Conservation (phyloP, 768 basidiomycete species). For the Naganishia antarctica region DNA sequence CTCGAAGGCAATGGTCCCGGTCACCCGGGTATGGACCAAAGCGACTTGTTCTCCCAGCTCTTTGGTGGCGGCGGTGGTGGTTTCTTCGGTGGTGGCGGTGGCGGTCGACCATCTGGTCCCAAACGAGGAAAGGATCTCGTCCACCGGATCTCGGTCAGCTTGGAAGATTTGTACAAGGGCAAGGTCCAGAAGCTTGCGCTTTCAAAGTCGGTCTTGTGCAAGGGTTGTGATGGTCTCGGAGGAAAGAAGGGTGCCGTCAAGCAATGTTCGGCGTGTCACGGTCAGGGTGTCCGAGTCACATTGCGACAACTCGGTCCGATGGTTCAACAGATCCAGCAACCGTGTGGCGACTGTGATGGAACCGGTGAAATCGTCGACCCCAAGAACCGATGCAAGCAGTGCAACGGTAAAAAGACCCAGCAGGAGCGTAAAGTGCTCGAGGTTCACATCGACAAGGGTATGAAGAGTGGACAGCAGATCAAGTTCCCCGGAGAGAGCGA, state of each 20-base stretch:
- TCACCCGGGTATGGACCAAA: conserved; percentile 53
- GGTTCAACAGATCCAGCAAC: conserved; percentile 97
- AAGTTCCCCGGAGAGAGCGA: conserved; percentile 86
- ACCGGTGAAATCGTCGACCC: conserved; percentile 90
- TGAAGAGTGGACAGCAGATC: conserved; percentile 89
- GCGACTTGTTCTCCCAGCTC: conserved; percentile 38
- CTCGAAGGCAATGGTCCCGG: conserved; percentile 60
- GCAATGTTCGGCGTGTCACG: conserved; percentile 69
- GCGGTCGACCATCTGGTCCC: conserved; percentile 56
- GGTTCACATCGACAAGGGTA: conserved; percentile 87
- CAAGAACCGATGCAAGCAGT: conserved; percentile 85
- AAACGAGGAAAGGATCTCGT: conserved; percentile 97
- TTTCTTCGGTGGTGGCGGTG: conserved; percentile 37
- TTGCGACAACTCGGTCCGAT: conserved; percentile 98
- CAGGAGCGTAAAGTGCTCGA: conserved; percentile 63
- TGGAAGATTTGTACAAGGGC: conserved; percentile 81
- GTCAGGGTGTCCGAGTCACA: conserved; percentile 84
- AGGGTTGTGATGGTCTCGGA: conserved; percentile 90
- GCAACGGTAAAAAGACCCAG: conserved; percentile 90
- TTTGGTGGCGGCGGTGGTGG: conserved; percentile 43
- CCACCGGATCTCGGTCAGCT: conserved; percentile 82
- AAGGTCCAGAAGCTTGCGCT: conserved; percentile 97
- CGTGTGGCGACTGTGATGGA: conserved; percentile 87
- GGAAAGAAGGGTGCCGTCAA: conserved; percentile 95
- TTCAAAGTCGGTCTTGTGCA: conserved; percentile 88